Conservation (phyloP, 169 alveolate genomes). For the Cryptosporidium viatorum region DNA sequence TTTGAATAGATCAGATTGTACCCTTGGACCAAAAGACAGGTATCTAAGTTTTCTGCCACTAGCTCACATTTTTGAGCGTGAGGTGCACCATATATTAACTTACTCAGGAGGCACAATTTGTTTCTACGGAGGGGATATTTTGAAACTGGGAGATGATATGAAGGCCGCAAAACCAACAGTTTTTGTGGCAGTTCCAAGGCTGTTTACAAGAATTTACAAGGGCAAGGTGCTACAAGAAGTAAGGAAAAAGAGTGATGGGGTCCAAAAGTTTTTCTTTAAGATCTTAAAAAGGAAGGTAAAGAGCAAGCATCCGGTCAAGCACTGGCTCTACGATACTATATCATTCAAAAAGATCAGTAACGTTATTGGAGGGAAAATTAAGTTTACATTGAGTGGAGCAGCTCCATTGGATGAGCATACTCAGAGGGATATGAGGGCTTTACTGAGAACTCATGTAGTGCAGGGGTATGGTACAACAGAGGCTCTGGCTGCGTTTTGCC, state of each 20-base stretch:
- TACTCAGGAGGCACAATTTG: conserved; percentile 86
- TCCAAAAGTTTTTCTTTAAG: conserved; percentile 59
- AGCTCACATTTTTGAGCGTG: conserved; percentile 95
- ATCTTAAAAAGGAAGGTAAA: conserved; percentile 19
- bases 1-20: conserved; percentile 80
- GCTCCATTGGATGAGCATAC: conserved; percentile 90
- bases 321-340: conserved; percentile 56
- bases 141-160: conserved; percentile 91
- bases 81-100: conserved; percentile 81
- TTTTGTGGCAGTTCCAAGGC: conserved; percentile 95
- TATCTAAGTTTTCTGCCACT: conserved; percentile 94
- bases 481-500: conserved; percentile 88
- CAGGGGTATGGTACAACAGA: conserved; percentile 97
- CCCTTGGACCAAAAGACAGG: conserved; percentile 80
- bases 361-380: conserved; percentile 90
- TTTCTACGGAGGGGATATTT: conserved; percentile 91
- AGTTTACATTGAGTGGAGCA: conserved; percentile 89
- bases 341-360: conserved; percentile 85
- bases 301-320: conserved; percentile 46
- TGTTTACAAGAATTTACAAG: conserved; percentile 91
- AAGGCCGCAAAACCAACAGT: conserved; percentile 92
- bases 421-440: conserved; percentile 86
- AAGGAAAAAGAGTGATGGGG: conserved; percentile 50
- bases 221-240: conserved; percentile 78
- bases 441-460: conserved; percentile 87